Conservation (phyloP, 1,139 yeast genomes). For the Pichia sp. region DNA sequence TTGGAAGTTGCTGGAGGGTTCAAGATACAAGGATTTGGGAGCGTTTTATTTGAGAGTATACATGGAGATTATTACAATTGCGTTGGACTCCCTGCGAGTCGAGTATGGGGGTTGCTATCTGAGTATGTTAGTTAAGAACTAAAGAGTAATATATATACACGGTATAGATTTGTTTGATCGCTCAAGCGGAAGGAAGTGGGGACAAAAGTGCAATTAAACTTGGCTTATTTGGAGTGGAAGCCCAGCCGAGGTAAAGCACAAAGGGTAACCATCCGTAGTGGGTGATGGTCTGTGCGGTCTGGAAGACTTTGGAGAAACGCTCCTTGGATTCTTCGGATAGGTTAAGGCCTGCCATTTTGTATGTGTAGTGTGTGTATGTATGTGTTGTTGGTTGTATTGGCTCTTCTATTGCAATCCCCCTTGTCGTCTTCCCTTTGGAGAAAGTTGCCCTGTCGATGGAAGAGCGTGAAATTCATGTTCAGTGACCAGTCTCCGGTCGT, state of each 20-base stretch:
- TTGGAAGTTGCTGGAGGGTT: slow-evolving; percentile 87
- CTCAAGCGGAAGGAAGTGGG: slow-evolving; percentile 26
- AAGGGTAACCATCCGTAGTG: slow-evolving; percentile 98
- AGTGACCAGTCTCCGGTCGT: not conserved
- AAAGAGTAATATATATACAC: slow-evolving; percentile 4
- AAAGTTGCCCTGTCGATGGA: not conserved
- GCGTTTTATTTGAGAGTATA: slow-evolving; percentile 52
- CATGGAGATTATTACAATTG: slow-evolving; percentile 81
- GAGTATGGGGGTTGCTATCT: slow-evolving; percentile 41
- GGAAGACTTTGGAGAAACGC: slow-evolving; percentile 76
- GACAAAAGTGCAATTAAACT: slow-evolving; percentile 50
- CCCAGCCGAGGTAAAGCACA: slow-evolving; percentile 89
- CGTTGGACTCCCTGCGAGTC: slow-evolving; percentile 78
- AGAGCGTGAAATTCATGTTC: not conserved
- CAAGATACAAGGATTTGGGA: slow-evolving; percentile 70
- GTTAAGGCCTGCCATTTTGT: slow-evolving; percentile 27
- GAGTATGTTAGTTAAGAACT: slow-evolving; percentile 13
- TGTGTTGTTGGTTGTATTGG: not conserved
- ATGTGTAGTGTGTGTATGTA: slow-evolving; percentile 74
- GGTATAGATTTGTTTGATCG: not conserved
- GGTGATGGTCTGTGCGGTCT: slow-evolving; percentile 77
- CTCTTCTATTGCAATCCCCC: not conserved
- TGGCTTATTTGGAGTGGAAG: slow-evolving; percentile 79
- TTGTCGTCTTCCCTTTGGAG: too few relatives aligned
- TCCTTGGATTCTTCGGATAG: slow-evolving; percentile 75